phyloP scores from a whole-genome alignment of 1,284 basidiomycete genomes.

The Tausonia pullulans region DNA sequence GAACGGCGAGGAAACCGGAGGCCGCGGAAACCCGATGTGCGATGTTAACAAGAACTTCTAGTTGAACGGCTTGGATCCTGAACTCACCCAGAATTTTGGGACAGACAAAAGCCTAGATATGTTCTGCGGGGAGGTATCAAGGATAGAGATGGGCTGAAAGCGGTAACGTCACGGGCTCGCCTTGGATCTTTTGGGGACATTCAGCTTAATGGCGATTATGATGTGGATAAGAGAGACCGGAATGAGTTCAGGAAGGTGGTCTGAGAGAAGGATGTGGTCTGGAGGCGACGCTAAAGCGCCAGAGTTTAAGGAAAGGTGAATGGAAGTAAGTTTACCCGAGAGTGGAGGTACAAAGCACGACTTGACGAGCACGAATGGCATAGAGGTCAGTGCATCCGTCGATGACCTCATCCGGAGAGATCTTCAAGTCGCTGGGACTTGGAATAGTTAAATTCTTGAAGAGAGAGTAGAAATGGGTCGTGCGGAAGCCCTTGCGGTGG shows the following conservation, averaged over 20 bases:
- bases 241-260: not conserved
- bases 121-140: not conserved
- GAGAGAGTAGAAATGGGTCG: too few relatives aligned
- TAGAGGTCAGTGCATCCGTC: too few relatives aligned
- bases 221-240: not conserved
- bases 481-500: too few relatives aligned
- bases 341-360: too few relatives aligned
- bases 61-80: not conserved
- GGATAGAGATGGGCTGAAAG: not conserved
- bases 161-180: not conserved
- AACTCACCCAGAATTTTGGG: not conserved
- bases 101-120: not conserved
- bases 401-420: too few relatives aligned
- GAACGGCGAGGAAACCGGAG: constrained; percentile 14
- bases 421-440: too few relatives aligned
- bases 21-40: not conserved
- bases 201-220: not conserved
- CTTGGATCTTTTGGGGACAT: not conserved
- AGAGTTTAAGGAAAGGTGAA: too few relatives aligned
- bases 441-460: too few relatives aligned
- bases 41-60: not conserved
- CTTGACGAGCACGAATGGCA: too few relatives aligned
- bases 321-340: too few relatives aligned
- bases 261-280: too few relatives aligned
- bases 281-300: too few relatives aligned